These are phyloP conservation scores for Penicillium ochrochloron DNA, from an alignment of 495 filamentous ascomycete species.

Conservation along the genomic window DNA sequence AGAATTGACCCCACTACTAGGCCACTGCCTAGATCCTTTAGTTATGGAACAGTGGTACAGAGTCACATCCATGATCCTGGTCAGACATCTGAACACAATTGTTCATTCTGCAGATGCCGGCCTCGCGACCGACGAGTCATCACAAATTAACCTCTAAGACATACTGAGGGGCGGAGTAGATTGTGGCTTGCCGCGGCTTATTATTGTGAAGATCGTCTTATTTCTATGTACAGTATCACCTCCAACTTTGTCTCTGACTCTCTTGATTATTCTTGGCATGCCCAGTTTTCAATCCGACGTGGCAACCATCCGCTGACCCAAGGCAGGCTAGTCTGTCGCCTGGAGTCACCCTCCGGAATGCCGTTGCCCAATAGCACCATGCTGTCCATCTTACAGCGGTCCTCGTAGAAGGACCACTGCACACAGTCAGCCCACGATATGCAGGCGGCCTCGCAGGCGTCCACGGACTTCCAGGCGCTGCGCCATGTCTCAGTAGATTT, in stretches of 20 bases:
- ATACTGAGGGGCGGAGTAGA: background rate
- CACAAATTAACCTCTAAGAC: background rate
- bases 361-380: conserved; percentile 28
- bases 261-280: conserved; percentile 20
- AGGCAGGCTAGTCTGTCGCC: conserved; percentile 29
- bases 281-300: conserved; percentile 28
- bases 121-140: background rate
- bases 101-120: background rate
- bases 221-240: conserved; percentile 6
- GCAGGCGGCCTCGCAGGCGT: conserved; percentile 34
- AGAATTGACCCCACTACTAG: background rate
- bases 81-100: background rate
- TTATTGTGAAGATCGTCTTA: conserved; percentile 7
- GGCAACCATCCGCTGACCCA: conserved; percentile 37
- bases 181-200: conserved; percentile 1
- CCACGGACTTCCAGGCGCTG: conserved; percentile 31
- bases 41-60: background rate
- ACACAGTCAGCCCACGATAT: conserved; percentile 32
- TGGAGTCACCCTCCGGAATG: conserved; percentile 29
- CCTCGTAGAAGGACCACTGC: conserved; percentile 38
- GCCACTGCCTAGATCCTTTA: background rate
- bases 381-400: conserved; percentile 32
- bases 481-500: conserved; percentile 25
- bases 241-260: background rate
- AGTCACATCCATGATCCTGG: background rate